Conservation (phyloP, 768 basidiomycete genomes). For the Boletus rubescentipes region DNA sequence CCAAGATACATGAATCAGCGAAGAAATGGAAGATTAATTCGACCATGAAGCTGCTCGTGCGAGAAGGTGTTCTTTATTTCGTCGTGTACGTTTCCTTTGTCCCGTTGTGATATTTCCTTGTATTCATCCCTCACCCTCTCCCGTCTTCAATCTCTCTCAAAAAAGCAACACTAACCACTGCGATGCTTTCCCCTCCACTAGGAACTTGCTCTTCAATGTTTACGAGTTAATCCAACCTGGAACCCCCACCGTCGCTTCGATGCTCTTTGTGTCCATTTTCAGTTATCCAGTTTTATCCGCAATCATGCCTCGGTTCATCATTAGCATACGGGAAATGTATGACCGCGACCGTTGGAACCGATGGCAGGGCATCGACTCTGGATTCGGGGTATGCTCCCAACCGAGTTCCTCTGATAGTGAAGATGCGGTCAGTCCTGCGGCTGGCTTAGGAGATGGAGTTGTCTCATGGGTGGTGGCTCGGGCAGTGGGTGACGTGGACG, state of each 20-base stretch:
- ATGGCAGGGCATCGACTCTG: conserved; percentile 4
- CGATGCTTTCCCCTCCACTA: neutral
- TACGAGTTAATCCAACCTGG: neutral
- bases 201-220: conserved; percentile 2
- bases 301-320: conserved; percentile 14
- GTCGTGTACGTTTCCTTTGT: neutral
- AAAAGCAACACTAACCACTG: neutral
- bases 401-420: neutral
- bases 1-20: neutral
- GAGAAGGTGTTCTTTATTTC: conserved; percentile 11
- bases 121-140: neutral
- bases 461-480: no score
- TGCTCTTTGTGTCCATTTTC: neutral
- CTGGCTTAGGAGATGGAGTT: neutral
- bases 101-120: neutral
- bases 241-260: neutral
- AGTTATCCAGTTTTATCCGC: neutral
- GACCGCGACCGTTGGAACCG: neutral
- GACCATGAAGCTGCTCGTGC: neutral
- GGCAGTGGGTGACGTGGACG: no score
- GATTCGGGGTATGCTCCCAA: neutral
- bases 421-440: neutral
- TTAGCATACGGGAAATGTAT: conserved; percentile 6
- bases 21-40: conserved; percentile 4
- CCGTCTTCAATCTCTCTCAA: neutral